These are phyloP conservation scores for Cryptococcus jaspeensis DNA, from an alignment of 1,284 basidiomycete species.

Conservation along the genomic window DNA sequence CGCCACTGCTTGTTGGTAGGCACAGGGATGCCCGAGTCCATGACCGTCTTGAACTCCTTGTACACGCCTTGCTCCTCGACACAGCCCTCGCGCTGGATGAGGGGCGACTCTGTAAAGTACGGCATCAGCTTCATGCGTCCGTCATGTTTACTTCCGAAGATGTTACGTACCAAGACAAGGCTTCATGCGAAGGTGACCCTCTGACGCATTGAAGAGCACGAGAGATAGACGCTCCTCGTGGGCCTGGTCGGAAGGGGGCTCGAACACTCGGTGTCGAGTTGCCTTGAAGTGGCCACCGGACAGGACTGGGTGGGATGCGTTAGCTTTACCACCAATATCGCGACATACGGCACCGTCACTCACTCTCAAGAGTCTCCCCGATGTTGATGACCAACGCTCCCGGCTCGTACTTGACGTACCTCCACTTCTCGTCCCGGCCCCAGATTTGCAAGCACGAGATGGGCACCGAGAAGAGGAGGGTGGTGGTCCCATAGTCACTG, in stretches of 20 bases:
- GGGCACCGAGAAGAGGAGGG: conserved; percentile 51
- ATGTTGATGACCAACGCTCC: conserved; percentile 36
- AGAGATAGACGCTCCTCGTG: conserved; percentile 45
- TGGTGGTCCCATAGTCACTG: conserved; percentile 50
- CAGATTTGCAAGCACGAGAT: conserved; percentile 51
- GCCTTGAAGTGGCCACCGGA: conserved; percentile 31
- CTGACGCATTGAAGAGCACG: conserved; percentile 51
- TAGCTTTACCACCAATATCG: neutral
- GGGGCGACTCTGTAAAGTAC: conserved; percentile 19
- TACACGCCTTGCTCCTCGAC: conserved; percentile 36
- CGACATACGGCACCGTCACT: neutral
- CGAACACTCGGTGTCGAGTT: conserved; percentile 48
- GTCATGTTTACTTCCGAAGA: too few species aligned
- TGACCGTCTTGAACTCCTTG: conserved; percentile 34
- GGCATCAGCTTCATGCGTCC: neutral
- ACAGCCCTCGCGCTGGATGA: conserved; percentile 39
- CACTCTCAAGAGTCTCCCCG: conserved; percentile 33
- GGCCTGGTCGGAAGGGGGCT: conserved; percentile 46
- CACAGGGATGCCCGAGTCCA: conserved; percentile 29
- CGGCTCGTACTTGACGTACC: conserved; percentile 46
- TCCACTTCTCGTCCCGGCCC: conserved; percentile 50
- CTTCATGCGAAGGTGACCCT: conserved; percentile 38
- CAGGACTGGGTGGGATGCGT: conserved; percentile 1
- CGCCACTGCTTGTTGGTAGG: conserved; percentile 36
- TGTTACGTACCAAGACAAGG: conserved; percentile 12